Conservation (phyloP, 257 asterid species). For the Solanum commersonii region DNA sequence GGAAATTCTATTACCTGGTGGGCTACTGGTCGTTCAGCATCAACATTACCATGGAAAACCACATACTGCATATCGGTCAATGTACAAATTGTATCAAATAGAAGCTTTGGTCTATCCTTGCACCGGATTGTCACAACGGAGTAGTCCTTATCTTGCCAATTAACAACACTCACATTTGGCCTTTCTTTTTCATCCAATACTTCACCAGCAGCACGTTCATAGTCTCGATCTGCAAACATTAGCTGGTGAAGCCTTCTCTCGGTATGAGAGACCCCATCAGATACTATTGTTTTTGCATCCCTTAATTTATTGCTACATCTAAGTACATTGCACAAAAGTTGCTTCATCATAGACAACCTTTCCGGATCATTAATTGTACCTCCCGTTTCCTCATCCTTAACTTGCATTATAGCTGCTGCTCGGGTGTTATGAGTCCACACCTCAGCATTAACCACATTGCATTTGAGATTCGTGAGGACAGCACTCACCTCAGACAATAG, state of each 20-base stretch:
- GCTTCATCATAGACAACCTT: constrained; percentile 35
- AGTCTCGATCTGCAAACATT: constrained; percentile 71
- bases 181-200: constrained; percentile 8
- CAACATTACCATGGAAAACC: constrained; percentile 48
- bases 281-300: constrained; percentile 61
- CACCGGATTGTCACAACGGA: constrained; percentile 38
- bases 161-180: constrained; percentile 33
- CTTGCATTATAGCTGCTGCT: constrained; percentile 77
- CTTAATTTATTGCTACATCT: constrained; percentile 50
- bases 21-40: constrained; percentile 46
- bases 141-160: constrained; percentile 43
- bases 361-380: constrained; percentile 46
- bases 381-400: constrained; percentile 44
- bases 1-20: constrained; percentile 28
- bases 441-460: constrained; percentile 71
- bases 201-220: constrained; percentile 17
- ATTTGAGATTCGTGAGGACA: constrained; percentile 57
- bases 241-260: constrained; percentile 77
- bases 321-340: constrained; percentile 57
- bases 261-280: constrained; percentile 45
- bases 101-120: constrained; percentile 53
- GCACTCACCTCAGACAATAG: constrained; percentile 81
- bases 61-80: constrained; percentile 65
- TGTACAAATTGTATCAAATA: constrained; percentile 60
- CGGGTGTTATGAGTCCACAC: constrained; percentile 90